These are phyloP conservation scores for Phytophthora pini DNA, from an alignment of 352 stramenopile genomes.

Conservation along the genomic window DNA sequence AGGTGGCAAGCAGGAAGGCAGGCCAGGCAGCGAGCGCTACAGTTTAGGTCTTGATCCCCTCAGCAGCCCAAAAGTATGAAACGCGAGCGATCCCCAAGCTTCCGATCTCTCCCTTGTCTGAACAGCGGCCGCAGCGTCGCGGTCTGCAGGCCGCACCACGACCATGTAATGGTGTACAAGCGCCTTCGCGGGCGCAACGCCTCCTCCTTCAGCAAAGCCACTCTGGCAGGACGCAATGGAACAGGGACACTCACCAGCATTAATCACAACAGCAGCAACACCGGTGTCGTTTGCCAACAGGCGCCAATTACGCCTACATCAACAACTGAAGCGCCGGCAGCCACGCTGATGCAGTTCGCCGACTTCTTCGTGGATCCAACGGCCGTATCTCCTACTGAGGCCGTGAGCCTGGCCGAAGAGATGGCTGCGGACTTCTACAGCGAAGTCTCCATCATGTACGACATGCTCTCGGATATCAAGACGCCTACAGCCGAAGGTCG, in stretches of 20 bases:
- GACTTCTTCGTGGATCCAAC: conserved; percentile 54
- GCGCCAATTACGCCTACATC: conserved; percentile 29
- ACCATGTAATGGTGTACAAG: conserved; percentile 49
- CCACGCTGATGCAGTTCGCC: conserved; percentile 33
- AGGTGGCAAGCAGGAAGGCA: conserved; percentile 6
- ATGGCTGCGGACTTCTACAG: conserved; percentile 74
- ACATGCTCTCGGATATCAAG: conserved; percentile 76
- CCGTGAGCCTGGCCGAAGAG: conserved; percentile 51
- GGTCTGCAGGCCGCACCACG: conserved; percentile 37
- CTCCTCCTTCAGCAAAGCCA: conserved; percentile 25
- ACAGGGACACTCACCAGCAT: conserved; percentile 5
- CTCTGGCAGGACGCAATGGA: conserved; percentile 4
- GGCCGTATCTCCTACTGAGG: conserved; percentile 50
- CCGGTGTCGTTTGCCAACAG: neutral
- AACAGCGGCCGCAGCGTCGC: conserved; percentile 29
- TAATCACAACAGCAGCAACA: conserved; percentile 9
- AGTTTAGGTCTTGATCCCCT: neutral
- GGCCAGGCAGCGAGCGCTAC: neutral
- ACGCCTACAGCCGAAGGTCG: conserved; percentile 43
- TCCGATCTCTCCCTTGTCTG: conserved; percentile 30
- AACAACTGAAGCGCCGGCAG: conserved; percentile 9
- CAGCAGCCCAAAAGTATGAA: conserved; percentile 43
- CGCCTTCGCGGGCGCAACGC: conserved; percentile 39
- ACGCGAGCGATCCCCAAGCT: conserved; percentile 48
- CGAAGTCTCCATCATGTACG: conserved; percentile 67